phyloP scores from a whole-genome alignment of 768 basidiomycete genomes.

The Astraeus odoratus region DNA sequence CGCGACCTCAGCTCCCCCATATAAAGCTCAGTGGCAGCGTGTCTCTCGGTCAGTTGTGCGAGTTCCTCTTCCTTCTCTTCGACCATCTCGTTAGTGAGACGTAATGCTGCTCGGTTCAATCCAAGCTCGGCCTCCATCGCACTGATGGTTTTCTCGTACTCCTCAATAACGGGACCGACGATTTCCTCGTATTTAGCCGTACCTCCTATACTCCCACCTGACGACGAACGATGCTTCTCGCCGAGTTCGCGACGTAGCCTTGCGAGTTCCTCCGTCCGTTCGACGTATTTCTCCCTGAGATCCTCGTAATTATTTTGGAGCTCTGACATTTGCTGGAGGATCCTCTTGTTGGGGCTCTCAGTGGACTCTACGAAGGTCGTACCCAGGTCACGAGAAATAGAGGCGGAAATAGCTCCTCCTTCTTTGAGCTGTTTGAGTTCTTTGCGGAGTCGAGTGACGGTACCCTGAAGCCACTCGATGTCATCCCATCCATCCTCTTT shows the following conservation, averaged over 20 bases:
- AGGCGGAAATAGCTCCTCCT: conserved; percentile 33
- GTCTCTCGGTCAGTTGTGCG: conserved; percentile 55
- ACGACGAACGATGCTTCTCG: conserved; percentile 56
- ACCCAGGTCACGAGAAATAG: conserved; percentile 25
- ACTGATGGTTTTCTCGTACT: conserved; percentile 96
- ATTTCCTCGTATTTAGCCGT: conserved; percentile 84
- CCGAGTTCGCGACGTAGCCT: conserved; percentile 73
- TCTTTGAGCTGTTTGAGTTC: conserved; percentile 81
- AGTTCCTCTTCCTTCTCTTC: conserved; percentile 88
- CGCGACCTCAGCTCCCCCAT: conserved; percentile 79
- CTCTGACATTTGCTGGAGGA: conserved; percentile 74
- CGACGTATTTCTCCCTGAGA: conserved; percentile 75
- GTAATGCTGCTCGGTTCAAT: conserved; percentile 77
- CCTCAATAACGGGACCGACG: conserved; percentile 95
- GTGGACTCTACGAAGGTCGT: conserved; percentile 26
- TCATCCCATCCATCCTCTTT: conserved; percentile 99
- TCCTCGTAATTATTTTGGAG: conserved; percentile 83
- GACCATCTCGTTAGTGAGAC: conserved; percentile 88
- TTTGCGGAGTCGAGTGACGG: conserved; percentile 76
- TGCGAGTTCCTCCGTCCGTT: conserved; percentile 84
- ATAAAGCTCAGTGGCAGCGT: conserved; percentile 76
- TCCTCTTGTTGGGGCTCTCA: conserved; percentile 67
- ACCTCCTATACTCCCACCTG: conserved; percentile 55
- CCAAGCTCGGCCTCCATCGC: conserved; percentile 92
- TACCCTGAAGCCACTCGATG: conserved; percentile 90